Conservation (phyloP, 2,329 filamentous ascomycete species). For the Ceratocystis colombiana region DNA sequence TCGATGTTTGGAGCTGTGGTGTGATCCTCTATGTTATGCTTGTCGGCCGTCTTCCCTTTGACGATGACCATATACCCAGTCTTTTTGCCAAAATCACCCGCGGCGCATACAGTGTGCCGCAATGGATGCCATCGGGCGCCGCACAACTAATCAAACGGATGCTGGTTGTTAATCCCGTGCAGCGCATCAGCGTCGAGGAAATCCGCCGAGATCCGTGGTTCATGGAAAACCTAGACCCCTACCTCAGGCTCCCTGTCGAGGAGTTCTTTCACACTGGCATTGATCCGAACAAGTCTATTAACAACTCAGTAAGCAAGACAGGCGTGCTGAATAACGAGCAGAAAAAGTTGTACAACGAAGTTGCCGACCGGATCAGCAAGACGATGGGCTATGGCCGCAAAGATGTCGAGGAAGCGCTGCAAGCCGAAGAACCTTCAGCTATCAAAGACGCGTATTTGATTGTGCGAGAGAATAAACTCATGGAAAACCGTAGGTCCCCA, state of each 20-base stretch:
- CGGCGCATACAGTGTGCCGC: slow-evolving; percentile 84
- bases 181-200: slow-evolving; percentile 86
- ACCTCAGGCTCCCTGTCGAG: slow-evolving; percentile 76
- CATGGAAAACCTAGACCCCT: slow-evolving; percentile 70
- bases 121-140: slow-evolving; percentile 80
- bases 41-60: slow-evolving; percentile 79
- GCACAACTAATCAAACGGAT: slow-evolving; percentile 77
- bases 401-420: slow-evolving; percentile 88
- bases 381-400: slow-evolving; percentile 95
- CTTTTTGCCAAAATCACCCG: slow-evolving; percentile 96
- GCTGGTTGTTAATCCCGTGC: slow-evolving; percentile 89
- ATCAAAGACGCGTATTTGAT: slow-evolving; percentile 99
- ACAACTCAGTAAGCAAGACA: slow-evolving; percentile 71
- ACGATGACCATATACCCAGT: slow-evolving; percentile 96
- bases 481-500: slow-evolving; percentile 74
- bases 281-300: slow-evolving; percentile 83
- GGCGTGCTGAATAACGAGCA: slow-evolving; percentile 74
- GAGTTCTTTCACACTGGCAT: slow-evolving; percentile 92
- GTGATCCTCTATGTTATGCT: slow-evolving; percentile 81
- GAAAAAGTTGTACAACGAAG: slow-evolving; percentile 81
- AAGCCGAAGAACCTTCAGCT: slow-evolving; percentile 84
- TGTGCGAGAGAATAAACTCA: slow-evolving; percentile 92
- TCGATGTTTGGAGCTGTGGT: slow-evolving; percentile 96
- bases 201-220: slow-evolving; percentile 95
- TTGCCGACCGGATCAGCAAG: slow-evolving; percentile 90